Conservation (phyloP, 345 rosid species). For the Eucalyptus polyanthemos region DNA sequence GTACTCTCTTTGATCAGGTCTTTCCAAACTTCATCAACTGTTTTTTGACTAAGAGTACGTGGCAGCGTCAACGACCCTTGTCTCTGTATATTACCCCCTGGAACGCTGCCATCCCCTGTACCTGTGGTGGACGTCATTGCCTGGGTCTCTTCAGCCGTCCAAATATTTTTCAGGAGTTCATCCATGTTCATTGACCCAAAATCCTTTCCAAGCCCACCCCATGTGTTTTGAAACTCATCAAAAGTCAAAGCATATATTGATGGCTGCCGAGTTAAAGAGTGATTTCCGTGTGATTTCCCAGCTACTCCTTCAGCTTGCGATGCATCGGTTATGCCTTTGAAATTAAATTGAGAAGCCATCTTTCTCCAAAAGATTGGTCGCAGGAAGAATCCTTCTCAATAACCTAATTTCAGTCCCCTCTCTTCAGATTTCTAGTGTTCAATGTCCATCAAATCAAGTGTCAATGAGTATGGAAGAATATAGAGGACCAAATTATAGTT, state of each 20-base stretch:
- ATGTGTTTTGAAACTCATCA: slow-evolving; percentile 76
- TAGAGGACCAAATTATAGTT: background rate
- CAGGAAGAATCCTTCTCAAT: background rate
- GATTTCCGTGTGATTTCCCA: slow-evolving; percentile 23
- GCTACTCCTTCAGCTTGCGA: slow-evolving; percentile 20
- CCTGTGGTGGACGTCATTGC: slow-evolving; percentile 24
- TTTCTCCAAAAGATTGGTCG: background rate
- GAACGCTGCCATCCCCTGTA: slow-evolving; percentile 7
- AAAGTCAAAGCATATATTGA: slow-evolving; percentile 76
- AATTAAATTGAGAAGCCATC: slow-evolving; percentile 63
- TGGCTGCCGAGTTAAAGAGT: slow-evolving; percentile 52
- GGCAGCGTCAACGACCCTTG: slow-evolving; percentile 95
- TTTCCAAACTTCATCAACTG: slow-evolving; percentile 94
- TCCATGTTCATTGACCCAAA: slow-evolving; percentile 99
- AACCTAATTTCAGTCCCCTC: background rate
- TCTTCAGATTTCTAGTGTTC: background rate
- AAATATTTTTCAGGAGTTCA: slow-evolving; percentile 75
- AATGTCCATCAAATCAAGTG: background rate
- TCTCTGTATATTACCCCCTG: slow-evolving; percentile 56
- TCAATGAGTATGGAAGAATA: background rate
- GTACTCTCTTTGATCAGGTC: slow-evolving; percentile 44
- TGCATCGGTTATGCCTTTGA: slow-evolving; percentile 43
- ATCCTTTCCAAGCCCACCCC: slow-evolving; percentile 79
- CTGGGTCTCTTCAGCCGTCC: slow-evolving; percentile 91
- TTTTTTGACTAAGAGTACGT: slow-evolving; percentile 87